Conservation (phyloP, 2,329 filamentous ascomycete species). For the Paecilomyces sp. region DNA sequence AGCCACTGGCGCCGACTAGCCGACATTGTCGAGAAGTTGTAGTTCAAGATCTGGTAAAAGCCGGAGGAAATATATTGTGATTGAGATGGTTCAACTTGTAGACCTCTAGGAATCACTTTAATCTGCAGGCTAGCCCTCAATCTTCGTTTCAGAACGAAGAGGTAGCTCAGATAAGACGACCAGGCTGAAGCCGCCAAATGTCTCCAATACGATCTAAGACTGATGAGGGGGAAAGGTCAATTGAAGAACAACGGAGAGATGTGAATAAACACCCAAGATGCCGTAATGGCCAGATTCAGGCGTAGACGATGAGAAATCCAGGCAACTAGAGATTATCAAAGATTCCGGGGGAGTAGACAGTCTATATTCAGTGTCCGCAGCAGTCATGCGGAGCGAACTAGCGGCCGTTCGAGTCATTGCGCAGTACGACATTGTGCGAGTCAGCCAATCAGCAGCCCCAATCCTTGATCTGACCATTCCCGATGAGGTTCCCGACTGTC, state of each 20-base stretch:
- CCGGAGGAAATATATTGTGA: neutral
- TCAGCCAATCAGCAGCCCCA: neutral
- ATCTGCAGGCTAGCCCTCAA: neutral
- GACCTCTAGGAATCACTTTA: neutral
- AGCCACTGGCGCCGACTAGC: neutral
- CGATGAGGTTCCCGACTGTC: neutral
- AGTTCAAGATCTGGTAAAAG: neutral
- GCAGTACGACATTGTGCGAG: neutral
- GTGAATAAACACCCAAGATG: neutral
- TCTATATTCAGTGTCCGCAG: neutral
- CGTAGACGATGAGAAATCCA: neutral
- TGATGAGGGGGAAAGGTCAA: neutral
- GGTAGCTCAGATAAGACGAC: neutral
- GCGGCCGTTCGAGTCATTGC: neutral
- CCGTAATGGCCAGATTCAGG: neutral
- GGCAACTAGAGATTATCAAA: neutral
- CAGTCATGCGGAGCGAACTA: neutral
- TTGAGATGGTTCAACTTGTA: neutral
- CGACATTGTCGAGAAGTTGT: neutral
- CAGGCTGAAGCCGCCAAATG: neutral
- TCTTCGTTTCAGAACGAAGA: neutral
- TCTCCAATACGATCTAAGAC: neutral
- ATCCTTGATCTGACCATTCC: neutral
- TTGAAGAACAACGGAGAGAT: neutral
- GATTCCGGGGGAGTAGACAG: neutral